Conservation (phyloP, 2,329 filamentous ascomycete genomes). For the Simplicillium sp. region DNA sequence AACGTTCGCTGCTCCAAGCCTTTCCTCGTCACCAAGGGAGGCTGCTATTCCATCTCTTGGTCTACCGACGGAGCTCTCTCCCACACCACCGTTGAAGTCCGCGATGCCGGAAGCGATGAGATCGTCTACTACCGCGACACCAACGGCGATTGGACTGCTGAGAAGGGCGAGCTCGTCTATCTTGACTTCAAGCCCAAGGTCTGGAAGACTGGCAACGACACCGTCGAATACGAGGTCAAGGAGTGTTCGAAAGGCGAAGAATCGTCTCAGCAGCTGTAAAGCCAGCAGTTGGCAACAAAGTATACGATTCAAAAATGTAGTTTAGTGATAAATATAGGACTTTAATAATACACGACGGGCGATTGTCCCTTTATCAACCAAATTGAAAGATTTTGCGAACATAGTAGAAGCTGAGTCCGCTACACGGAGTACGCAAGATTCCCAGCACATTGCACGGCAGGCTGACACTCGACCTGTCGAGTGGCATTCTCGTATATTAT, state of each 20-base stretch:
- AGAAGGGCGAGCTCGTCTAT: constrained; percentile 34
- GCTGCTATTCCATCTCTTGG: constrained; percentile 32
- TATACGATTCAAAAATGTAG: too few relatives aligned
- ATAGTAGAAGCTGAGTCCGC: too few relatives aligned
- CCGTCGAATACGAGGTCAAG: constrained; percentile 29
- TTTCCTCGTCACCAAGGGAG: constrained; percentile 25
- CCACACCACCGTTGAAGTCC: constrained; percentile 27
- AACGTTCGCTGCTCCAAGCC: constrained; percentile 28
- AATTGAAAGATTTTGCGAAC: too few relatives aligned
- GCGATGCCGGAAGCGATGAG: constrained; percentile 25
- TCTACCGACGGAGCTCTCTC: constrained; percentile 24
- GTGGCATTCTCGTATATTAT: too few relatives aligned
- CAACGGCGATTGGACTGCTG: constrained; percentile 32
- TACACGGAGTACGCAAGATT: too few relatives aligned
- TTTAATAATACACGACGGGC: too few relatives aligned
- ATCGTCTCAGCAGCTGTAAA: too few relatives aligned
- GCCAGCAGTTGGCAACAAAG: too few relatives aligned
- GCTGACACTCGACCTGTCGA: too few relatives aligned
- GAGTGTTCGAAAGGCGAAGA: constrained; percentile 2
- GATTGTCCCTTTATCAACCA: too few relatives aligned
- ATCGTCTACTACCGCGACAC: constrained; percentile 35
- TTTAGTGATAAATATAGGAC: too few relatives aligned
- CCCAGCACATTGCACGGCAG: too few relatives aligned
- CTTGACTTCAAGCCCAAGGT: constrained; percentile 37
- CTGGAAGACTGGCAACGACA: constrained; percentile 30